Percentiles rank a stretch among this genome's conserved stretches.
These are phyloP conservation scores for Nemania bipapillata DNA, from an alignment of 2,329 filamentous ascomycete genomes.

Conservation along the genomic window DNA sequence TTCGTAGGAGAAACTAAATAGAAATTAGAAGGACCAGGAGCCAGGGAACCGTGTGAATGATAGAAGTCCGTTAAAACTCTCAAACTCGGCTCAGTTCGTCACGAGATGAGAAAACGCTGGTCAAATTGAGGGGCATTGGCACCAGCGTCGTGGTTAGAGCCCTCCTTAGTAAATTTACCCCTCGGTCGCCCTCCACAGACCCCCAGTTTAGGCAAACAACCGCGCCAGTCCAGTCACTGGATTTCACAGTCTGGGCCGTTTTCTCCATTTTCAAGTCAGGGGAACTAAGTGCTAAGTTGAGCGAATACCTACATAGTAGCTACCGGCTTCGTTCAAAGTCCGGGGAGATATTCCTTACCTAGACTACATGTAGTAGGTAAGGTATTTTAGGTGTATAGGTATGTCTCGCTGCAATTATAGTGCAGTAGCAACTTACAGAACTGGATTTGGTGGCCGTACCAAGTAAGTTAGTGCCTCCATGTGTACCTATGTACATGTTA, in stretches of 20 bases:
- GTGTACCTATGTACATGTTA: no score
- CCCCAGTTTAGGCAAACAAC: constrained; percentile 19
- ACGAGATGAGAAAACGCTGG: constrained; percentile 16
- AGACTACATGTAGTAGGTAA: neutral
- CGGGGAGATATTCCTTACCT: neutral
- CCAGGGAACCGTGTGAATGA: neutral
- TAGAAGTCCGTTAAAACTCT: neutral
- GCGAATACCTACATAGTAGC: neutral
- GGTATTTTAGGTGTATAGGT: no score
- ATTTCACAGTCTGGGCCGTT: neutral
- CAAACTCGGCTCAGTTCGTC: constrained; percentile 9
- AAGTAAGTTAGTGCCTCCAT: neutral
- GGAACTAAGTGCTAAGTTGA: neutral
- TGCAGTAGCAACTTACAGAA: neutral
- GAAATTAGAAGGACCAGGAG: neutral
- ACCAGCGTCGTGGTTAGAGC: constrained; percentile 20
- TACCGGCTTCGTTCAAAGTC: neutral
- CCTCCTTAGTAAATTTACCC: constrained; percentile 16
- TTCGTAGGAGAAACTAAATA: neutral
- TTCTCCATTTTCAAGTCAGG: neutral
- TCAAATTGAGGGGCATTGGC: constrained; percentile 36
- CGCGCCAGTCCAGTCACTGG: constrained; percentile 11
- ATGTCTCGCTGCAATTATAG: no score
- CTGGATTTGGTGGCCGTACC: neutral
- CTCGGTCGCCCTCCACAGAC: constrained; percentile 9